phyloP scores from a whole-genome alignment of 2,329 filamentous ascomycete genomes.

The Ophiostoma populinum region DNA sequence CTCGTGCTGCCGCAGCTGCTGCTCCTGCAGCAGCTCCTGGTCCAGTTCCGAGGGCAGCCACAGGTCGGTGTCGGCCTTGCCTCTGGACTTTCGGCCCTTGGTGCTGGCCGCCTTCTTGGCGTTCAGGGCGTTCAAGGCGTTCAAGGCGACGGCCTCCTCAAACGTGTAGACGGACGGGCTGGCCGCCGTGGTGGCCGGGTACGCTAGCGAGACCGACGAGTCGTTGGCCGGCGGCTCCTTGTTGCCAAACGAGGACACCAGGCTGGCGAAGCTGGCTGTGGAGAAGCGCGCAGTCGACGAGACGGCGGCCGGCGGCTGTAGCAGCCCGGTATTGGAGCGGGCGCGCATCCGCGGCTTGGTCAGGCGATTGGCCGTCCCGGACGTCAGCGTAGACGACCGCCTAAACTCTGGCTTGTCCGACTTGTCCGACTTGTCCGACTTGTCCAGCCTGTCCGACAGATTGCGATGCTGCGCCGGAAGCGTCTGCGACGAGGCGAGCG shows the following conservation, averaged over 20 bases:
- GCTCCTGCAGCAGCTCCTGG: conserved; percentile 7
- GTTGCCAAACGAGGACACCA: conserved; percentile 4
- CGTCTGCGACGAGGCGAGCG: too few relatives aligned
- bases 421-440: too few relatives aligned
- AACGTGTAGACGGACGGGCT: conserved; percentile 8
- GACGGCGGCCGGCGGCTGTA: too few relatives aligned
- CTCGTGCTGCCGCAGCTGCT: conserved; percentile 7
- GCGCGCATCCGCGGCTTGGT: conserved; percentile 27
- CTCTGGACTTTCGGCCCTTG: too few relatives aligned
- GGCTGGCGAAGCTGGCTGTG: conserved; percentile 13
- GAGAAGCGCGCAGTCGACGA: conserved; percentile 13
- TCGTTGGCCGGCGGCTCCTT: too few relatives aligned
- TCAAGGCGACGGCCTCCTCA: conserved; percentile 7
- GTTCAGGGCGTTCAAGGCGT: too few relatives aligned
- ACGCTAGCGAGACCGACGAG: conserved; percentile 2
- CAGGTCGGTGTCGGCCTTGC: conserved; percentile 1
- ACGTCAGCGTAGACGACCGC: neutral
- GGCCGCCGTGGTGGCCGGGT: neutral
- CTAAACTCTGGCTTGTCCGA: too few relatives aligned
- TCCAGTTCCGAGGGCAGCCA: conserved; percentile 4
- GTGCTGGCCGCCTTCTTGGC: too few relatives aligned
- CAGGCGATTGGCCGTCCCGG: too few relatives aligned
- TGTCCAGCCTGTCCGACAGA: too few relatives aligned
- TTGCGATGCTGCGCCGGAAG: too few relatives aligned
- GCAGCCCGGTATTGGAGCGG: too few relatives aligned